These are phyloP conservation scores for Yamadazyma insecticola DNA, from an alignment of 805 yeast genomes.

Conservation along the genomic window DNA sequence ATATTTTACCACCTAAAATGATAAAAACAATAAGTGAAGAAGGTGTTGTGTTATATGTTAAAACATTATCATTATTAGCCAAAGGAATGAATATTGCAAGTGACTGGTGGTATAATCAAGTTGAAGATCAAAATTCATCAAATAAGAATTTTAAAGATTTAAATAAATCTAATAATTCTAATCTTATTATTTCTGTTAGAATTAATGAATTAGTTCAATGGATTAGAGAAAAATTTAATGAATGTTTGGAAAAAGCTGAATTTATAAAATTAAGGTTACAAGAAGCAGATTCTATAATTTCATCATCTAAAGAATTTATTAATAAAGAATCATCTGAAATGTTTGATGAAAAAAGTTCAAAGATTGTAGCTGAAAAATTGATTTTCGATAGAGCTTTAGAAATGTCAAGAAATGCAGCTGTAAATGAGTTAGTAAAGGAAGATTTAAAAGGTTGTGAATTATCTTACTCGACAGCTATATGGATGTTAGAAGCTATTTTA, in stretches of 20 bases:
- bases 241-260: slow-evolving; percentile 85
- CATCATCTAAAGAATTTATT: not conserved
- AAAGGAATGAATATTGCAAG: slow-evolving; percentile 83
- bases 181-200: slow-evolving; percentile 25
- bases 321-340: slow-evolving; percentile 1
- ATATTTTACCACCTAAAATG: slow-evolving; percentile 52
- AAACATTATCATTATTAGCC: slow-evolving; percentile 75
- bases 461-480: slow-evolving; percentile 84
- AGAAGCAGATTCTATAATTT: slow-evolving; percentile 39
- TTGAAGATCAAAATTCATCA: slow-evolving; percentile 10
- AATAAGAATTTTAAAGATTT: slow-evolving; percentile 8
- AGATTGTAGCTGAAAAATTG: slow-evolving; percentile 71
- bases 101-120: slow-evolving; percentile 76
- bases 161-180: slow-evolving; percentile 9
- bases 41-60: slow-evolving; percentile 80
- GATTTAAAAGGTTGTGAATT: slow-evolving; percentile 76
- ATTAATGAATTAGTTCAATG: slow-evolving; percentile 80
- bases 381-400: slow-evolving; percentile 92
- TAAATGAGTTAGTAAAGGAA: slow-evolving; percentile 73
- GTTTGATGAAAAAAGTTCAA: slow-evolving; percentile 7
- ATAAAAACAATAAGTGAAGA: slow-evolving; percentile 69
- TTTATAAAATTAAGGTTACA: slow-evolving; percentile 55
- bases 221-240: slow-evolving; percentile 86
- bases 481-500: slow-evolving; percentile 90
- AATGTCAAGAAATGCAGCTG: slow-evolving; percentile 87